Evolutionary conservation across 2,329 filamentous ascomycete species (phyloP).

Genomic region (Calonectria pauciramosa): DNA sequence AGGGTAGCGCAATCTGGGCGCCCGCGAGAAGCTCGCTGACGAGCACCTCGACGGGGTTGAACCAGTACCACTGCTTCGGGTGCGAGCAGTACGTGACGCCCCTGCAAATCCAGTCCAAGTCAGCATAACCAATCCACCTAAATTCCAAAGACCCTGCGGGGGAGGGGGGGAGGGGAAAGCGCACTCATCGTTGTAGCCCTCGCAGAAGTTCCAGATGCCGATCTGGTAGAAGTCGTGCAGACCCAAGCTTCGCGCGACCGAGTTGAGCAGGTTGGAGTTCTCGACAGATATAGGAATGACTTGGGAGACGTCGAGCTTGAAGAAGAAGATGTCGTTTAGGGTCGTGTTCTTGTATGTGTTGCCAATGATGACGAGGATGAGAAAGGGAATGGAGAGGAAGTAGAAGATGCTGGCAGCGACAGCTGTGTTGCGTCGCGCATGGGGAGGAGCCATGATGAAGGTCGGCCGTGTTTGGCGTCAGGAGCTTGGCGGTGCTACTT

Average conservation of each 20-base stretch:
- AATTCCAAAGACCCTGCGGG: background rate
- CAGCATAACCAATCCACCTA: background rate
- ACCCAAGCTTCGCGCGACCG: constrained; percentile 86
- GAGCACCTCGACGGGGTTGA: constrained; percentile 89
- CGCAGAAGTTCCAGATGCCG: constrained; percentile 92
- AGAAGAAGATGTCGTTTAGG: constrained; percentile 82
- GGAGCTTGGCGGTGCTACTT: background rate
- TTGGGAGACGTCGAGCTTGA: constrained; percentile 85
- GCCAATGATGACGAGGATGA: constrained; percentile 84
- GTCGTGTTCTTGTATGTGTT: constrained; percentile 75
- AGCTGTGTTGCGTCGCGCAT: constrained; percentile 69
- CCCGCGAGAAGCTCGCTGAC: constrained; percentile 84
- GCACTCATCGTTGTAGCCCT: constrained; percentile 80
- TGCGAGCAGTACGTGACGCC: constrained; percentile 83
- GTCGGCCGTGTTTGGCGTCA: background rate
- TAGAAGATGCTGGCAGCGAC: constrained; percentile 78
- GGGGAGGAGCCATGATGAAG: constrained; percentile 43
- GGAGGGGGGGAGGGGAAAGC: constrained; percentile 34
- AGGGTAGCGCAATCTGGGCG: constrained; percentile 85
- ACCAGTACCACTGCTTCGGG: constrained; percentile 84
- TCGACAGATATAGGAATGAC: constrained; percentile 82
- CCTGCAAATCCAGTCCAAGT: constrained; percentile 60
- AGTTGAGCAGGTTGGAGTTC: constrained; percentile 84
- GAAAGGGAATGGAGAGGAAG: constrained; percentile 80
- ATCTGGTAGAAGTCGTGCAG: constrained; percentile 96